Conservation (phyloP, 805 yeast genomes). For the Metschnikowia gelsemii region DNA sequence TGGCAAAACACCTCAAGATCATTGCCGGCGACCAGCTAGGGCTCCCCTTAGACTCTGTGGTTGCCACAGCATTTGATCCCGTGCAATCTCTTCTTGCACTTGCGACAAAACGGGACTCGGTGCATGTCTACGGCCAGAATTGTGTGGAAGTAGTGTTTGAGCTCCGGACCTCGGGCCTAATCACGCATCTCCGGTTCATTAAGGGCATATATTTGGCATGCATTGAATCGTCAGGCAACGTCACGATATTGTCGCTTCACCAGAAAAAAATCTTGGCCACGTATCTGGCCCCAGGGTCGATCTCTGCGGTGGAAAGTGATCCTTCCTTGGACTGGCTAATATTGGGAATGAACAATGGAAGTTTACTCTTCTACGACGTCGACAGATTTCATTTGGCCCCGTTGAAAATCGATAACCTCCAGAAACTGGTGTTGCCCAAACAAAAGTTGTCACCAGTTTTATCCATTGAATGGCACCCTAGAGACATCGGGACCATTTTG, state of each 20-base stretch:
- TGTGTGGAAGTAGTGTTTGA: conserved; percentile 70
- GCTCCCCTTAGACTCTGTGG: conserved; percentile 55
- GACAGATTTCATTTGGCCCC: conserved; percentile 72
- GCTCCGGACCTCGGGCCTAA: conserved; percentile 48
- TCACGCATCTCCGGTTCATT: conserved; percentile 61
- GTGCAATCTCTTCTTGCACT: conserved; percentile 83
- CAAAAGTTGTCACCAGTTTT: conserved; percentile 63
- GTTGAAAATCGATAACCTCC: conserved; percentile 67
- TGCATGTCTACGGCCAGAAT: conserved; percentile 82
- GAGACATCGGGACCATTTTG: conserved; percentile 78
- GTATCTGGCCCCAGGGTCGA: conserved; percentile 59
- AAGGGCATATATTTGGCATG: conserved; percentile 82
- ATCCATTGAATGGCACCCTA: conserved; percentile 76
- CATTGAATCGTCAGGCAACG: conserved; percentile 56
- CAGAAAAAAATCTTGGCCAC: conserved; percentile 59
- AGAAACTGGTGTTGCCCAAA: conserved; percentile 55
- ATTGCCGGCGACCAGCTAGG: conserved; percentile 36
- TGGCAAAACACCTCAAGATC: conserved; percentile 30
- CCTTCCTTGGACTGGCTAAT: conserved; percentile 87
- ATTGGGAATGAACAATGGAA: conserved; percentile 78
- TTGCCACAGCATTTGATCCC: conserved; percentile 78
- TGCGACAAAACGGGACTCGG: conserved; percentile 65
- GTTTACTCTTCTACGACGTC: conserved; percentile 69
- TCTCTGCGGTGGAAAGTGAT: conserved; percentile 73
- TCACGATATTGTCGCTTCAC: conserved; percentile 69